Base-by-base conservation (phyloP, 2,329 filamentous ascomycete species). In the Purpureocillium lavendulum region DNA sequence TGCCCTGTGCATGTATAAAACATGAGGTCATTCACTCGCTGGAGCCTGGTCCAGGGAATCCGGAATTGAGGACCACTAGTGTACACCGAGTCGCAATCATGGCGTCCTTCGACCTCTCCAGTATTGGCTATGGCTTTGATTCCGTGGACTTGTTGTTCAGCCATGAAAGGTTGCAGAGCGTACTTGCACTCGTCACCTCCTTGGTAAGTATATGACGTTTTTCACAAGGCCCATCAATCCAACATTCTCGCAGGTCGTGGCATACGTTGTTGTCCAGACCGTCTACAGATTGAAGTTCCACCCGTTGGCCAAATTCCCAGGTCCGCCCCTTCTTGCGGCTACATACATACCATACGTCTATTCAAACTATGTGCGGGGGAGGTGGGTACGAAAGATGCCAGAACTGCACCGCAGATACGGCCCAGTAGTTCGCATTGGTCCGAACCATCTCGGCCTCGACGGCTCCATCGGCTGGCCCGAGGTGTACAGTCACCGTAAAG, bases 341-440 rank as follows among this genome's bases (percentile, higher is more conserved):
- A 46, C 44, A 3, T 45, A 46, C 15, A 26, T 50, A 3, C 48
- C 49, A 4, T 47, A 32, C 26, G 40, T 48, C 1, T 55, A 49
- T 24, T 18, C 40, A 6, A 47, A 38, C 26, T 38, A 50, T 21
- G 30, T 54, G 12, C 15, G 32, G 12, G 52, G 53, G 1, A 37
- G 12, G 0, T 49, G 40, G 33, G 43, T 14, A 40, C 59, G 35
- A 55, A 36, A 36, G 2, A 41, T 44, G n/a, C 17, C 18, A 6
- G 17, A 37, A 2, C 36, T 52, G 16, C 54, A 58, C 29, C 45
- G 41, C 15, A 49, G 49, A 32, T 59, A 58, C 32, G 56, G 55
- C 10, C 47, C 55, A 13, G 54, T 68, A 2, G 57, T 71, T 10
- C 60, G 68, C 2, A 54, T 65, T n/a, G 58, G 55, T 0, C 67